These are phyloP conservation scores for Mallotus japonicus DNA, from an alignment of 441 rosid species.

Conservation along the genomic window DNA sequence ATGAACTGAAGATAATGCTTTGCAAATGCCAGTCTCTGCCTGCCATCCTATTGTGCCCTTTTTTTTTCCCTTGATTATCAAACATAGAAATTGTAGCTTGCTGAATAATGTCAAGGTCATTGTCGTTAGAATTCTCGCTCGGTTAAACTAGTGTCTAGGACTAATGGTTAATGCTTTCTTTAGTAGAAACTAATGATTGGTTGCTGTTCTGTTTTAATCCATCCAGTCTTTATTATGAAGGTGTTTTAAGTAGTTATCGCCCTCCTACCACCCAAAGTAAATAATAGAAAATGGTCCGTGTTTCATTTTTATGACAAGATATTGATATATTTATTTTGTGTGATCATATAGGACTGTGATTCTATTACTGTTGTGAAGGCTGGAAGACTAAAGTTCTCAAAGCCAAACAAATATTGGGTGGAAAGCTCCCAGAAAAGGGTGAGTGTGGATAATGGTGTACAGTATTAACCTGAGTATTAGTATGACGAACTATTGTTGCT, in stretches of 20 bases:
- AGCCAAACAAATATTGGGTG: constrained; percentile 89
- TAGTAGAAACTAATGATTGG: background rate
- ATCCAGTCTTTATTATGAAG: background rate
- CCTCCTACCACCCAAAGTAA: background rate
- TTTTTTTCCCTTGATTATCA: background rate
- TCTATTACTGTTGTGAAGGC: constrained; percentile 60
- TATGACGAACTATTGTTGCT: background rate
- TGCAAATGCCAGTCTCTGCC: background rate
- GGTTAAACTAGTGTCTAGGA: background rate
- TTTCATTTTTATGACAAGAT: constrained; percentile 5
- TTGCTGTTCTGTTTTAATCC: constrained; percentile 4
- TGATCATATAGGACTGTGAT: constrained; percentile 58
- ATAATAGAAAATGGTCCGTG: background rate
- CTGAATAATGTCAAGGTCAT: background rate
- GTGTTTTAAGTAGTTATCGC: background rate
- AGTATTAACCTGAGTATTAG: background rate
- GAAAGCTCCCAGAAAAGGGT: constrained; percentile 93
- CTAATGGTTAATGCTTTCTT: background rate
- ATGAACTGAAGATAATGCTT: background rate
- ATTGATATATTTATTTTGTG: constrained; percentile 4
- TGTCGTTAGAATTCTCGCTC: background rate
- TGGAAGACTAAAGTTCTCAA: constrained; percentile 68
- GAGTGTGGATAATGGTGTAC: constrained; percentile 21
- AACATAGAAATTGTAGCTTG: background rate
- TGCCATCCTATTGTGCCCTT: background rate